Conservation (phyloP, 805 yeast species). For the Kazachstania martiniae region DNA sequence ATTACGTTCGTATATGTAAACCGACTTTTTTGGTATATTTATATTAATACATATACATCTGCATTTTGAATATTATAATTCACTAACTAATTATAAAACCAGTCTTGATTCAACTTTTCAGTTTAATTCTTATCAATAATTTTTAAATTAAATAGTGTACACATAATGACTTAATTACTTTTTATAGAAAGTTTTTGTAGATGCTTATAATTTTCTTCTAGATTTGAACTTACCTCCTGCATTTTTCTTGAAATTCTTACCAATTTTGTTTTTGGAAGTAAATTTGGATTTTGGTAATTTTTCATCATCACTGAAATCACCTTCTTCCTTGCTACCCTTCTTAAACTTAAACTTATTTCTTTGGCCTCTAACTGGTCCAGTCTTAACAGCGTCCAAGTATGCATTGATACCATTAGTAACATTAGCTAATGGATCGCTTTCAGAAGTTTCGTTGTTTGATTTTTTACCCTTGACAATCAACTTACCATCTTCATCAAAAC, state of each 20-base stretch:
- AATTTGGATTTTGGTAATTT: slow-evolving; percentile 20
- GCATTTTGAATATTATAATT: too few relatives aligned
- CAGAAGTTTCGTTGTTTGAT: slow-evolving; percentile 6
- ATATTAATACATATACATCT: not conserved
- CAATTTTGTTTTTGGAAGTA: slow-evolving; percentile 16
- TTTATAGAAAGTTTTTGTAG: too few relatives aligned
- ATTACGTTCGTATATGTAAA: not conserved
- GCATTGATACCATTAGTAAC: slow-evolving; percentile 68
- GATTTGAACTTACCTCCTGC: slow-evolving; percentile 22
- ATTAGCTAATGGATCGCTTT: slow-evolving; percentile 35
- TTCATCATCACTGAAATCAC: slow-evolving; percentile 39
- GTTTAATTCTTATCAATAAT: not conserved
- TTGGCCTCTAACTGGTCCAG: slow-evolving; percentile 91
- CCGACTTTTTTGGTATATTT: not conserved
- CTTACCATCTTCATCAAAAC: slow-evolving; percentile 28
- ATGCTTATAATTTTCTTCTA: slow-evolving; percentile 17
- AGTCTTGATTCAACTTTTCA: too few relatives aligned
- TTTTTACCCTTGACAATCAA: slow-evolving; percentile 27
- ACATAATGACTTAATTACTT: too few relatives aligned
- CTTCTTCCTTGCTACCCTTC: slow-evolving; percentile 44
- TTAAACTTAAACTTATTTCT: slow-evolving; percentile 82
- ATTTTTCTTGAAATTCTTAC: slow-evolving; percentile 17
- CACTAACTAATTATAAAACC: too few relatives aligned
- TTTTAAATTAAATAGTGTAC: too few relatives aligned
- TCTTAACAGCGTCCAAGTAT: slow-evolving; percentile 84